A percentile compares a stretch with the other conserved stretches of the same genome.
Conservation (phyloP, 768 basidiomycete genomes). For the Psilocybe sp. region DNA sequence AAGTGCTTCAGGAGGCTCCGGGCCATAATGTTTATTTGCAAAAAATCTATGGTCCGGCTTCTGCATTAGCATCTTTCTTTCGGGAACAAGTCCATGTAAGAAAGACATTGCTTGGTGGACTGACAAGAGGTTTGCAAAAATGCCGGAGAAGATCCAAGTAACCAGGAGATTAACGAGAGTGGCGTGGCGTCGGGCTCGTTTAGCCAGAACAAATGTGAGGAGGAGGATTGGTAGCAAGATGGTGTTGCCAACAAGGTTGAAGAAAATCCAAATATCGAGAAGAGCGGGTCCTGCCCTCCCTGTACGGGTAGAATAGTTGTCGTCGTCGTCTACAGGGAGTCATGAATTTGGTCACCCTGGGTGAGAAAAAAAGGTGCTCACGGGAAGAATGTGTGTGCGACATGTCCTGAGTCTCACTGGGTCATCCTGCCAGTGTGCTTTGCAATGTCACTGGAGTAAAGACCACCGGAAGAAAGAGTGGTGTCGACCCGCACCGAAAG, state of each 20-base stretch:
- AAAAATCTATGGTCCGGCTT: constrained; percentile 30
- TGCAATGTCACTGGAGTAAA: too few relatives aligned
- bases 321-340: too few relatives aligned
- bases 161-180: constrained; percentile 45
- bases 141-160: constrained; percentile 45
- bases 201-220: constrained; percentile 40
- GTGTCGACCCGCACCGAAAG: too few relatives aligned
- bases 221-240: constrained; percentile 42
- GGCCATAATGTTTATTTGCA: constrained; percentile 30
- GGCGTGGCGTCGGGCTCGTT: constrained; percentile 34
- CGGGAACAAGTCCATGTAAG: neutral
- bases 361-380: too few relatives aligned
- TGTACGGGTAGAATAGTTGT: too few relatives aligned
- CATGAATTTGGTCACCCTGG: too few relatives aligned
- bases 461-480: too few relatives aligned
- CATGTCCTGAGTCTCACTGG: too few relatives aligned
- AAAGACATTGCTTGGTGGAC: constrained; percentile 6
- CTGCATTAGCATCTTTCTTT: too few relatives aligned
- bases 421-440: too few relatives aligned
- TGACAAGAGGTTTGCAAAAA: constrained; percentile 42
- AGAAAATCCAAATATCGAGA: constrained; percentile 39
- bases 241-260: constrained; percentile 45
- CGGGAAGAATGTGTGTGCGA: too few relatives aligned
- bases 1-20: constrained; percentile 32
- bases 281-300: constrained; percentile 19